Percentiles rank a stretch among this genome's conserved stretches.
Conservation (phyloP, 2,329 filamentous ascomycete genomes). For the Fusarium sp. region DNA sequence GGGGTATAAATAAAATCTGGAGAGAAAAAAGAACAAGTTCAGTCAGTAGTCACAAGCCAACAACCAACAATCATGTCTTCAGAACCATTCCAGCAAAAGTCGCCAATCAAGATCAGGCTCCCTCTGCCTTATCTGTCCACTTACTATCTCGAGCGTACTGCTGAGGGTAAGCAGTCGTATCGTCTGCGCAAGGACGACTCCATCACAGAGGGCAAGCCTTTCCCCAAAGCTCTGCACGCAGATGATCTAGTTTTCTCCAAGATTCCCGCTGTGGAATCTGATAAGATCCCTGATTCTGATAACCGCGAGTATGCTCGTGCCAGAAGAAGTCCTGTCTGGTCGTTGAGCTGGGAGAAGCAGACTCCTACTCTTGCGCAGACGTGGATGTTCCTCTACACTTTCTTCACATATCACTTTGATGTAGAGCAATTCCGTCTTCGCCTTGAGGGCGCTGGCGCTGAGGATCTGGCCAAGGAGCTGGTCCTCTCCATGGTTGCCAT, state of each 20-base stretch:
- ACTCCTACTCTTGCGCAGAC: slow-evolving; percentile 56
- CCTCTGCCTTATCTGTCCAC: slow-evolving; percentile 38
- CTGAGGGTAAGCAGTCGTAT: slow-evolving; percentile 30
- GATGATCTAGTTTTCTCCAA: slow-evolving; percentile 32
- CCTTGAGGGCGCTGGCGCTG: slow-evolving; percentile 29
- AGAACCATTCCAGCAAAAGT: slow-evolving; percentile 34
- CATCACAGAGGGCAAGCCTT: slow-evolving; percentile 25
- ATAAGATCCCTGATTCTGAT: slow-evolving; percentile 39
- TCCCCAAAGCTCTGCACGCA: slow-evolving; percentile 34
- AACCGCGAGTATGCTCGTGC: slow-evolving; percentile 61
- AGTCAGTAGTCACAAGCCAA: slow-evolving; percentile 8
- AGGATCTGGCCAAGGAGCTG: slow-evolving; percentile 45
- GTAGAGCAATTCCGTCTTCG: slow-evolving; percentile 39
- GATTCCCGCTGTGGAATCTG: slow-evolving; percentile 31
- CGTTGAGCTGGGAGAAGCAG: slow-evolving; percentile 52
- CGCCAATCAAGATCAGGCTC: slow-evolving; percentile 56
- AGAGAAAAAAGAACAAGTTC: slow-evolving; percentile 10
- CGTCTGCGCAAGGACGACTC: slow-evolving; percentile 33
- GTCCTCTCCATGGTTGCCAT: slow-evolving; percentile 51
- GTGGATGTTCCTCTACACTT: slow-evolving; percentile 60
- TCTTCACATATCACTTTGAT: slow-evolving; percentile 50
- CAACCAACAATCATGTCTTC: slow-evolving; percentile 27
- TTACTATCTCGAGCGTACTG: slow-evolving; percentile 34
- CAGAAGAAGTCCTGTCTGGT: slow-evolving; percentile 57
- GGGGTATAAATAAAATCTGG: slow-evolving; percentile 40